Evolutionary conservation across 805 yeast genomes (phyloP).

Genomic region (Candida bentonensis): DNA sequence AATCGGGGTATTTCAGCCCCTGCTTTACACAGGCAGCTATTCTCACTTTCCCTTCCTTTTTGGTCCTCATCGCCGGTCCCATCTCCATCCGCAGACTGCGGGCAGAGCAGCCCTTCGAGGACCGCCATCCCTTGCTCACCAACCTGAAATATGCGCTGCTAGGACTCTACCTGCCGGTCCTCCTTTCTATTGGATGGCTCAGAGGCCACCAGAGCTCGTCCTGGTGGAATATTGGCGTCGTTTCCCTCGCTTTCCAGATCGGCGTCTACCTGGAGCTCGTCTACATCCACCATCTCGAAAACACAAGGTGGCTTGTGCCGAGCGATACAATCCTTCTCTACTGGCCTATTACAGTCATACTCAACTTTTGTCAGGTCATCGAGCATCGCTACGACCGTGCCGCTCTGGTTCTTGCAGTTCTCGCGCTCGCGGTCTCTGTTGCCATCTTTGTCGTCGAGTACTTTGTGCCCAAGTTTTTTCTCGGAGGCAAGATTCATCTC

Average conservation of each 20-base stretch:
- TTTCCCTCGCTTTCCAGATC: neutral
- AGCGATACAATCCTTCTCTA: neutral
- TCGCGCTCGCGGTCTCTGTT: neutral
- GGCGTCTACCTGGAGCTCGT: neutral
- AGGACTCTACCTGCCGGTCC: neutral
- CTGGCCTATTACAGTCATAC: neutral
- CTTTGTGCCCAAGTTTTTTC: slow-evolving; percentile 1
- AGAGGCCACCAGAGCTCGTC: neutral
- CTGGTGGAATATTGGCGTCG: neutral
- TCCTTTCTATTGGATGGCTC: neutral
- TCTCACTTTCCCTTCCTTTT: neutral
- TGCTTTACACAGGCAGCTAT: neutral
- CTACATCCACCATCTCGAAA: neutral
- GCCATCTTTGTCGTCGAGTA: neutral
- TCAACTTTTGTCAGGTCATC: neutral
- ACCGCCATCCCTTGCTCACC: neutral
- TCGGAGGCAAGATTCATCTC: neutral
- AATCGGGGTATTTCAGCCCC: neutral
- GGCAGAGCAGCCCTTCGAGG: neutral
- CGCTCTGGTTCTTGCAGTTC: neutral
- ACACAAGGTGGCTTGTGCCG: neutral
- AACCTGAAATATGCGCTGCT: neutral
- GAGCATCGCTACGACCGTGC: neutral
- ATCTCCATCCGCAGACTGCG: neutral
- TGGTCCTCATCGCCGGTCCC: neutral